A percentile compares a stretch with the other conserved stretches of the same genome.
phyloP scores from a whole-genome alignment of 2,329 filamentous ascomycete genomes.

The Paracorniculantispora psalliotae region DNA sequence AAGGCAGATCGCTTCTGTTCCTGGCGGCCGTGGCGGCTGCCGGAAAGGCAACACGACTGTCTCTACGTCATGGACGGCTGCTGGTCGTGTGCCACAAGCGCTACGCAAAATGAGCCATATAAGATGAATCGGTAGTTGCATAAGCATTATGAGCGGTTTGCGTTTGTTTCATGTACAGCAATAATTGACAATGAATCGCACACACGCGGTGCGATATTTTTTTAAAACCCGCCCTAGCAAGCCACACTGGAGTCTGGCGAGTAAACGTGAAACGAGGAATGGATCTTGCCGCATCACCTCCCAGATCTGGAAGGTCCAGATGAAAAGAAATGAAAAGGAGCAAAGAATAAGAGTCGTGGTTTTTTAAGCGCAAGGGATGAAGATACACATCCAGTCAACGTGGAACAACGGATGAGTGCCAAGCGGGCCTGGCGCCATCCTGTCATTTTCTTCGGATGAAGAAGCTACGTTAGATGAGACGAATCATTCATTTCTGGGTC shows the following conservation, averaged over 20 bases:
- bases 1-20: too few species aligned
- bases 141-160: not conserved
- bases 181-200: not conserved
- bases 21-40: too few species aligned
- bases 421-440: too few species aligned
- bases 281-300: not conserved
- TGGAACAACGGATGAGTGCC: not conserved
- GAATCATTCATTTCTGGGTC: too few species aligned
- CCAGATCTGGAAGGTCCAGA: not conserved
- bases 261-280: not conserved
- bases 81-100: too few species aligned
- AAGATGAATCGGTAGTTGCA: not conserved
- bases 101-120: not conserved
- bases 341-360: not conserved
- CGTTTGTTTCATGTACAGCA: slow-evolving; percentile 2
- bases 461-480: not conserved
- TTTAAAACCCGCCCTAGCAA: not conserved
- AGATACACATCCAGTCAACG: not conserved
- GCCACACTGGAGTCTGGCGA: slow-evolving; percentile 1
- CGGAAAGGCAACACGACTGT: too few species aligned
- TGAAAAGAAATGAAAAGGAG: not conserved
- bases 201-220: not conserved
- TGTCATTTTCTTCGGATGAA: too few species aligned
- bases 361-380: not conserved
- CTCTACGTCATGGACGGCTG: not conserved